These are phyloP conservation scores for Calonectria montana DNA, from an alignment of 2,329 filamentous ascomycete species.

Conservation along the genomic window DNA sequence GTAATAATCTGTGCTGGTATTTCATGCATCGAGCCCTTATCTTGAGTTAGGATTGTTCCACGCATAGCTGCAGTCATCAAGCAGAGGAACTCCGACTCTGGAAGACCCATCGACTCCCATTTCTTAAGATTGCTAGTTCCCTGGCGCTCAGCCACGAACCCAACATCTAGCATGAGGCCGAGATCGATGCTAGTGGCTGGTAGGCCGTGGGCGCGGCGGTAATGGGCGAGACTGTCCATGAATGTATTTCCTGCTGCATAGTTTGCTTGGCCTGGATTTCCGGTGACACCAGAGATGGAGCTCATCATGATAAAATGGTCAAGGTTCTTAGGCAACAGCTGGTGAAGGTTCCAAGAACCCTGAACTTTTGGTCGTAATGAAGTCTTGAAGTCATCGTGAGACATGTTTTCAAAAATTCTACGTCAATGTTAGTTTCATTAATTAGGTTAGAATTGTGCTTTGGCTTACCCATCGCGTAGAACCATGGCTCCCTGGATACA, in stretches of 20 bases:
- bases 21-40: neutral
- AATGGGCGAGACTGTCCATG: neutral
- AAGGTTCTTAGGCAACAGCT: neutral
- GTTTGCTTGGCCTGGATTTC: neutral
- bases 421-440: neutral
- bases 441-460: no score
- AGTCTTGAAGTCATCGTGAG: neutral
- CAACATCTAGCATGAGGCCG: neutral
- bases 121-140: neutral
- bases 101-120: neutral
- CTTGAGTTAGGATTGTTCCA: neutral
- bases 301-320: neutral
- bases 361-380: neutral
- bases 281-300: neutral
- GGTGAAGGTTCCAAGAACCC: neutral
- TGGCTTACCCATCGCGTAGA: neutral
- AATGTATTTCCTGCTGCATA: neutral
- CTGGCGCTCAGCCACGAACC: neutral
- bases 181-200: neutral
- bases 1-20: neutral
- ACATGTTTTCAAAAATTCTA: neutral
- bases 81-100: neutral
- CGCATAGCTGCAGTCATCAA: neutral
- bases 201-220: neutral
- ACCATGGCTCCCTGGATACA: neutral